Base-by-base conservation (phyloP, 2,329 filamentous ascomycete genomes). In the Beauveria scarabaeidicola region DNA sequence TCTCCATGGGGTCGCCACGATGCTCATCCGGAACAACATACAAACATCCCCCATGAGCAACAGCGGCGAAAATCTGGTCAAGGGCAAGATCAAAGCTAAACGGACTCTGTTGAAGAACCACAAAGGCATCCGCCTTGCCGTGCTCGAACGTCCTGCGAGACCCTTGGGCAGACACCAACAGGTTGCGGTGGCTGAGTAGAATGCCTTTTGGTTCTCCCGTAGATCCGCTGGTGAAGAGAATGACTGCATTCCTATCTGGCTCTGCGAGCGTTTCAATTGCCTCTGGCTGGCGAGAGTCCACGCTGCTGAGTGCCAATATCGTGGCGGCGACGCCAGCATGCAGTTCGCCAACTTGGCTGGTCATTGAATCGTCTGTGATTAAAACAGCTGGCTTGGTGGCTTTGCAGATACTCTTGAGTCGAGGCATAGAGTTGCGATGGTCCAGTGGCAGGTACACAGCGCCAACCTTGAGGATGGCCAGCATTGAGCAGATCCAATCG, bases 151-250 rank as follows among this genome's bases (percentile, higher is more conserved):
- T n/a, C n/a, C n/a, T n/a, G n/a, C n/a, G n/a, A n/a, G n/a, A n/a
- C n/a, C n/a, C n/a, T n/a, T n/a, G n/a, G n/a, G n/a, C n/a, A n/a
- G n/a, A n/a, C n/a, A n/a, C n/a, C n/a, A n/a, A n/a, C n/a, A n/a
- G n/a, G n/a, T n/a, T n/a, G n/a, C n/a, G n/a, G n/a, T n/a, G n/a
- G n/a, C n/a, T n/a, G 8, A 56, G 10, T 8, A 57, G 7, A 15
- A 61, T 32, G 13, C 59, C 59, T 17, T 61, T 61, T 3, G 59
- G 59, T 5, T 23, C 19, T 2, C 59, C 59, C 2, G 53, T 54
- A 3, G 59, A 58, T 10, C 59, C 59, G 32, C 59, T 61, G 2
- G 53, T 61, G 27, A 47, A 61, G 3, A 61, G 11, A 13, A 61
- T 59, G 15, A 32, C 25, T 3, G 40, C 36, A 21, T 4, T 32